These are phyloP conservation scores for Fraxinus dipetala DNA, from an alignment of 305 asterid species.

Conservation along the genomic window DNA sequence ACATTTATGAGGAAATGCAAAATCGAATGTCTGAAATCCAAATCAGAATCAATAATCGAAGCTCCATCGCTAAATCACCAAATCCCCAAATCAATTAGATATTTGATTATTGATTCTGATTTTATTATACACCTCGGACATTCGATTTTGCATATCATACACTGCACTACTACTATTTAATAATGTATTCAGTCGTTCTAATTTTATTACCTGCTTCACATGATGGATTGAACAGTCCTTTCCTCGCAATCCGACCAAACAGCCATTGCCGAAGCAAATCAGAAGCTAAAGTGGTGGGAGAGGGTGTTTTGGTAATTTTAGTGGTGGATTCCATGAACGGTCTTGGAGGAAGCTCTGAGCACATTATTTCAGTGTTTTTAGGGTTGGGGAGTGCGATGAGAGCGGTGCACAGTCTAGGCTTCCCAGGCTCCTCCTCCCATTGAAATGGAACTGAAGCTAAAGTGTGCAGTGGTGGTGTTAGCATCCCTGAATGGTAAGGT, in stretches of 20 bases:
- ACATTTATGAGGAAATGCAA: not conserved
- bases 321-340: slow-evolving; percentile 25
- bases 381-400: slow-evolving; percentile 23
- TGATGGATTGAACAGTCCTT: slow-evolving; percentile 28
- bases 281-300: slow-evolving; percentile 49
- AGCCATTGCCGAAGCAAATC: slow-evolving; percentile 31
- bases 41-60: not conserved
- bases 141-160: not conserved
- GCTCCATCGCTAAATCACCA: not conserved
- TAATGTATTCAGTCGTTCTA: slow-evolving; percentile 4
- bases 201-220: slow-evolving; percentile 8
- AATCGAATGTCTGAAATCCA: not conserved
- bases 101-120: not conserved
- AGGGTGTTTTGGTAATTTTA: slow-evolving; percentile 36
- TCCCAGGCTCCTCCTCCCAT: slow-evolving; percentile 56
- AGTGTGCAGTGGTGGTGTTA: slow-evolving; percentile 38
- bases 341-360: slow-evolving; percentile 43
- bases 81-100: not conserved
- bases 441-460: slow-evolving; percentile 44
- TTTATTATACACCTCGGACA: not conserved
- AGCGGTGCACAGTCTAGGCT: slow-evolving; percentile 44
- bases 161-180: not conserved
- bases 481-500: slow-evolving; percentile 37
- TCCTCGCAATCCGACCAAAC: slow-evolving; percentile 37
- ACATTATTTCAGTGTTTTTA: slow-evolving; percentile 14